Conservation (phyloP, 345 rosid species). For the Linum trigynum region DNA sequence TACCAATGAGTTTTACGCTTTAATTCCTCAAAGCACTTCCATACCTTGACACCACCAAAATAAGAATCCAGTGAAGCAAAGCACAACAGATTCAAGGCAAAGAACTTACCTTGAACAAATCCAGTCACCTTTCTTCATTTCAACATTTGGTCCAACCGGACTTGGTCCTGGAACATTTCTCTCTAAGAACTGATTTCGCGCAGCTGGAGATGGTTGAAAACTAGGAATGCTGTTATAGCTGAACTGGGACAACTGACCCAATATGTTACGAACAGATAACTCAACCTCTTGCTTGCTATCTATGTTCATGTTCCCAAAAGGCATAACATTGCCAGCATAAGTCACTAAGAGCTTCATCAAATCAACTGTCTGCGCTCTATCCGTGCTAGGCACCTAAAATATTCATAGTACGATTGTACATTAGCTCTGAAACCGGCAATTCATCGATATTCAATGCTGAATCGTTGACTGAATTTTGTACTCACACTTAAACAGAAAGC, state of each 20-base stretch:
- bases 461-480: not conserved
- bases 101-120: constrained; percentile 51
- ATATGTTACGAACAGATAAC: constrained; percentile 49
- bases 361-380: constrained; percentile 49
- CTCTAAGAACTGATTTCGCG: constrained; percentile 32
- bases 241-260: constrained; percentile 47
- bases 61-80: not conserved
- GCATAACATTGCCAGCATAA: constrained; percentile 37
- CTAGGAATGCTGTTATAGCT: constrained; percentile 21
- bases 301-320: constrained; percentile 22
- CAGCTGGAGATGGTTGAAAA: constrained; percentile 19
- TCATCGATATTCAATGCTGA: not conserved
- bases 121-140: constrained; percentile 93
- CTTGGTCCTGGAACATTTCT: constrained; percentile 34
- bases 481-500: not conserved
- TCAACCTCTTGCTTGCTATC: constrained; percentile 36
- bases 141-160: constrained; percentile 35
- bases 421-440: too few relatives aligned
- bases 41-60: not conserved
- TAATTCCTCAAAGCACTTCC: not conserved
- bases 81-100: not conserved
- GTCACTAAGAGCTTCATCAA: constrained; percentile 71
- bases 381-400: constrained; percentile 33
- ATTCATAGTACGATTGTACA: not conserved
- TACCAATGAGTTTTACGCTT: not conserved